Base-by-base conservation (phyloP, 2,329 filamentous ascomycete species). In the Periconia sp. region DNA sequence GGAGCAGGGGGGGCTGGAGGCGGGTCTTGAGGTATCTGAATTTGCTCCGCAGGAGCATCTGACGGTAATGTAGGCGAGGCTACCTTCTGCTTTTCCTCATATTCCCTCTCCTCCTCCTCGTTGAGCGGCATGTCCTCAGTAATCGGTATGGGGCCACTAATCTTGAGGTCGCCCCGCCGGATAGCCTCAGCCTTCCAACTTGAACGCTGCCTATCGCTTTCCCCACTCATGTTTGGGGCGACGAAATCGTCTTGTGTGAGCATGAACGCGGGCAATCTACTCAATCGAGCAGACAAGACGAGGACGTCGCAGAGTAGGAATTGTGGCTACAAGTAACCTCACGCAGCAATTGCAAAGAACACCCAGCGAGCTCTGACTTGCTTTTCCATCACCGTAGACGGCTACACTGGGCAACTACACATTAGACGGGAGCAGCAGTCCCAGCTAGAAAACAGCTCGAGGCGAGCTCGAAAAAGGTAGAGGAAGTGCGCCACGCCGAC, bases 141-240 rank as follows among this genome's bases (percentile, higher is more conserved):
- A 19, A 69, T 67, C n/a, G 66, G 68, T 37, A 70, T 61, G 8
- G 68, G 68, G 5, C 66, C 65, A 37, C 64, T 69, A 36, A 71
- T 70, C 43, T 70, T 69, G 28, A 71, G 50, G 38, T 68, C 53
- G 2, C 68, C 68, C 37, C 63, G 62, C 10, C 68, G 59, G 30
- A 71, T 71, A 2, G 68, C 68, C 40, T 69, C 68, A 1, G 65
- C 65, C 52, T 70, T 71, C 66, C 66, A 70, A 50, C 63, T 69
- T 6, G 66, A 65, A 17, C 67, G 63, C 41, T 63, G 59, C 45
- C 68, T 40, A 28, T 37, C 46, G 17, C 38, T 53, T 36, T 59
- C 54, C 43, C 54, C 57, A 46, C 55, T 65, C 63, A 67, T 66
- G 33, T 59, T 59, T 40, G 59, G 53, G 41, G 52, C 54, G 40